A percentile compares a stretch with the other conserved stretches of the same genome.
Evolutionary conservation across 2,329 filamentous ascomycete species (phyloP).

Genomic region (Pseudogymnoascus sp.): DNA sequence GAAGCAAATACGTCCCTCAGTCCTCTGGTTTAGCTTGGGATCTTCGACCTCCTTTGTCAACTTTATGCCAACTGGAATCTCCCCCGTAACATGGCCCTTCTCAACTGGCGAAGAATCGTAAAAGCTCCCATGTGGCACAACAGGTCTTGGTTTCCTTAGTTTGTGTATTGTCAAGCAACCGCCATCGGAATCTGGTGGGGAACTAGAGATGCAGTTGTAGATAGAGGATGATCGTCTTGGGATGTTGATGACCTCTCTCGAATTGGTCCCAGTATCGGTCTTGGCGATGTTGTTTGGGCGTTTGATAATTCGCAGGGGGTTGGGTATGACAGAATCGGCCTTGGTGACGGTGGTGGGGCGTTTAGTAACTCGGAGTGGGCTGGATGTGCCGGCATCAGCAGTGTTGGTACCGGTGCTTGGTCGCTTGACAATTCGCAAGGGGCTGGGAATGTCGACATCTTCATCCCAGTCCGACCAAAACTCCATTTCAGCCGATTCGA

Average conservation of each 20-base stretch:
- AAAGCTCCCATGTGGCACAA: not conserved
- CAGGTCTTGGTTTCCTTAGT: not conserved
- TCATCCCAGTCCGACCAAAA: slow-evolving; percentile 20
- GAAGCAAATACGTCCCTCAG: not conserved
- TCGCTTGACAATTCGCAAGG: slow-evolving; percentile 11
- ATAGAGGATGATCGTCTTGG: slow-evolving; percentile 9
- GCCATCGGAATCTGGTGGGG: not conserved
- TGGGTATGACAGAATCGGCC: not conserved
- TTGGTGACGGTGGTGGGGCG: not conserved
- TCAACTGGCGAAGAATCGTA: not conserved
- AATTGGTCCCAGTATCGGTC: not conserved
- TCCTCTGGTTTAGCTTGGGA: not conserved
- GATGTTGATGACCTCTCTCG: slow-evolving; percentile 5
- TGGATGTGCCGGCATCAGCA: not conserved
- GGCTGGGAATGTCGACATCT: slow-evolving; percentile 5
- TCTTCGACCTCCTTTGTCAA: not conserved
- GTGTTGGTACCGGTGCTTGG: not conserved
- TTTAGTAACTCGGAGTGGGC: not conserved
- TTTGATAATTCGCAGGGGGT: not conserved
- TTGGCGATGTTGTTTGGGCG: not conserved
- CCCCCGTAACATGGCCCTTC: not conserved
- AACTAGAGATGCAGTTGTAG: not conserved
- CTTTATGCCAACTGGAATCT: not conserved
- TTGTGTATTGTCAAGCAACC: slow-evolving; percentile 7
- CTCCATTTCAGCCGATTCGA: slow-evolving; percentile 29